phyloP scores from a whole-genome alignment of 345 rosid genomes.

The Hibiscus trionum region DNA sequence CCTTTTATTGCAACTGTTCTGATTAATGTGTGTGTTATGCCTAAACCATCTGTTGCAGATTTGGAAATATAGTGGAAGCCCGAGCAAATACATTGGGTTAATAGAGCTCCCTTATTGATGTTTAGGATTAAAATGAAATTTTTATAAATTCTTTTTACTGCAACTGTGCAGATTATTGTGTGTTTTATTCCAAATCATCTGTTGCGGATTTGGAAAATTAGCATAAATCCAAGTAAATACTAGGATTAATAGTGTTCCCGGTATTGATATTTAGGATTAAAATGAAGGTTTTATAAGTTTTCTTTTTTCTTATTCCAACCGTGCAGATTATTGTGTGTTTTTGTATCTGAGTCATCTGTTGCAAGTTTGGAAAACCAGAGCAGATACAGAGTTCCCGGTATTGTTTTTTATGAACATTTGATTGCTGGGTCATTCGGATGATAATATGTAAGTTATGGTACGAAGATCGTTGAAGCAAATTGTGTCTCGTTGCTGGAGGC shows the following conservation, averaged over 20 bases:
- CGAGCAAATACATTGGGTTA: constrained; percentile 27
- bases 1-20: constrained; percentile 20
- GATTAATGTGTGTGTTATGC: constrained; percentile 59
- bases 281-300: constrained; percentile 6
- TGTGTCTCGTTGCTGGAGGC: constrained; percentile 86
- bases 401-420: constrained; percentile 39
- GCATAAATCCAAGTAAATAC: too few relatives aligned
- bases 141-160: too few relatives aligned
- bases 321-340: constrained; percentile 52
- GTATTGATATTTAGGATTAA: neutral
- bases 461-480: constrained; percentile 50
- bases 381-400: constrained; percentile 22
- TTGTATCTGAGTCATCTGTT: constrained; percentile 50
- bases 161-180: too few relatives aligned
- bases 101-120: constrained; percentile 9
- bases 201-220: too few relatives aligned
- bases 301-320: neutral
- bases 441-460: constrained; percentile 83
- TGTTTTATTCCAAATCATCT: too few relatives aligned
- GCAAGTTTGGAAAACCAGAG: constrained; percentile 38
- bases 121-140: neutral
- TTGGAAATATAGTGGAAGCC: constrained; percentile 26
- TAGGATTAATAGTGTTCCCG: too few relatives aligned
- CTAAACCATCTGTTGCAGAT: constrained; percentile 10
- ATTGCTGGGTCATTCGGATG: constrained; percentile 58